Percentiles rank a stretch among this genome's conserved stretches.
phyloP scores from a whole-genome alignment of 2,329 filamentous ascomycete genomes.

The Cercospora janseana region DNA sequence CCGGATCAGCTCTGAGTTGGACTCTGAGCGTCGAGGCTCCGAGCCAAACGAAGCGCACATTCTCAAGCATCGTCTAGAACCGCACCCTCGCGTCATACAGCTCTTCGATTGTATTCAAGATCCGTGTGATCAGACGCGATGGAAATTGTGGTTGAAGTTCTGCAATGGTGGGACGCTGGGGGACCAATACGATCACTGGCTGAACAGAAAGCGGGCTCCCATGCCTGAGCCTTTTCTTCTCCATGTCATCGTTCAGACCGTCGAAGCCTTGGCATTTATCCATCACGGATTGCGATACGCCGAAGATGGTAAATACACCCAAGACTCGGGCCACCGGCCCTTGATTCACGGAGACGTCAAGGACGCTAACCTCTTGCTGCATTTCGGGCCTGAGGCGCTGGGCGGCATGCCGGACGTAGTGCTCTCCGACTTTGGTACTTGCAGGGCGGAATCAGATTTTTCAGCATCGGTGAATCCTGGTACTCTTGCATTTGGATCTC shows the following conservation, averaged over 20 bases:
- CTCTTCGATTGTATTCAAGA: not conserved
- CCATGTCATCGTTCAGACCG: slow-evolving; percentile 20
- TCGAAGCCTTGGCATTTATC: slow-evolving; percentile 18
- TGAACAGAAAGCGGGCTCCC: not conserved
- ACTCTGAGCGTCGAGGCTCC: not conserved
- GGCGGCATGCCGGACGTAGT: slow-evolving; percentile 18
- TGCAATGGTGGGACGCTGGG: slow-evolving; percentile 20
- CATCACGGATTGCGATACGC: slow-evolving; percentile 20
- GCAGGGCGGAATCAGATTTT: not conserved
- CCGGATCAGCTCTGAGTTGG: slow-evolving; percentile 4
- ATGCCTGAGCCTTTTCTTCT: slow-evolving; percentile 22
- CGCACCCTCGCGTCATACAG: slow-evolving; percentile 5
- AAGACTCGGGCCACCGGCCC: slow-evolving; percentile 5
- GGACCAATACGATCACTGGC: slow-evolving; percentile 4
- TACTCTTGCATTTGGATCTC: not conserved
- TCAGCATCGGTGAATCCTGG: not conserved
- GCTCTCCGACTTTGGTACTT: slow-evolving; percentile 21
- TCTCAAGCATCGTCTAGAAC: not conserved
- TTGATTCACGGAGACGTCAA: slow-evolving; percentile 25
- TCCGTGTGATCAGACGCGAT: not conserved
- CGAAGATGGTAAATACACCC: slow-evolving; percentile 9
- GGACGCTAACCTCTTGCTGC: slow-evolving; percentile 19
- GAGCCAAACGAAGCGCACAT: slow-evolving; percentile 2
- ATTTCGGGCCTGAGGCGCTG: slow-evolving; percentile 5
- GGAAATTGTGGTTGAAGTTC: slow-evolving; percentile 19